Evolutionary conservation across 2,329 filamentous ascomycete species (phyloP), one percentile per base, ranked within the genome.

Genomic region (Balansia obtecta): DNA sequence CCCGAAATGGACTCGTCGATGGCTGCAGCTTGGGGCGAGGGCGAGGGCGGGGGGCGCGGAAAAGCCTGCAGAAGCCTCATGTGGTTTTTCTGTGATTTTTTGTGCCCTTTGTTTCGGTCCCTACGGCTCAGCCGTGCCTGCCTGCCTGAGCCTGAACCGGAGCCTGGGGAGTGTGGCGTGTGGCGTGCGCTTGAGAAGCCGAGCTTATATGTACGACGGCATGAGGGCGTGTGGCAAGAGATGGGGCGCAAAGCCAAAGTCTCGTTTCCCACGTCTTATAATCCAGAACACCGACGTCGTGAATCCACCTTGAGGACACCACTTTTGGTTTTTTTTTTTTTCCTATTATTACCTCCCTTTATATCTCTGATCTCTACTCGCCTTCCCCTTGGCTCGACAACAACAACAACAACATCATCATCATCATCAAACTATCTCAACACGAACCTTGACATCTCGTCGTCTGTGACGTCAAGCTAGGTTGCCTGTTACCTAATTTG

Each of bases 271-370:
- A 7, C 13, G 32, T 47, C 39, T 47, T 48, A 48, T 32, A 48
- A 48, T 27, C 13, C 42, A 52, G 49, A 49, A 39, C 46, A 33
- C 45, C 41, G 27, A 49, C 33, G 20, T 22, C 50, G 16, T 42
- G 37, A 46, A 37, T 39, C 37, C 50, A 42, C 46, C 37, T 22
- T 1, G 16, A 44, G 22, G 27, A 18, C 50, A 49, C 45, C 12
- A 33, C 30, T 22, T 32, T 48, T 45, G 10, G 34, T 39, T 15
- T 16, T 7, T 16, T 44, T 22, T 15, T 8, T 1, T 30, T 16
- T 18, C 22, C n/a, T 32, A 13, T 27, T 37, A 5, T 20, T 16
- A 27, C n/a, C 7, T 43, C 11, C 15, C 20, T 15, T 33, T 12
- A 12, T 15, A 34, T 13, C 18, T 45, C 27, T 20, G 16, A 32